Evolutionary conservation across 148 eudicot genomes (phyloP).

Genomic region (Talinum fruticosum): DNA sequence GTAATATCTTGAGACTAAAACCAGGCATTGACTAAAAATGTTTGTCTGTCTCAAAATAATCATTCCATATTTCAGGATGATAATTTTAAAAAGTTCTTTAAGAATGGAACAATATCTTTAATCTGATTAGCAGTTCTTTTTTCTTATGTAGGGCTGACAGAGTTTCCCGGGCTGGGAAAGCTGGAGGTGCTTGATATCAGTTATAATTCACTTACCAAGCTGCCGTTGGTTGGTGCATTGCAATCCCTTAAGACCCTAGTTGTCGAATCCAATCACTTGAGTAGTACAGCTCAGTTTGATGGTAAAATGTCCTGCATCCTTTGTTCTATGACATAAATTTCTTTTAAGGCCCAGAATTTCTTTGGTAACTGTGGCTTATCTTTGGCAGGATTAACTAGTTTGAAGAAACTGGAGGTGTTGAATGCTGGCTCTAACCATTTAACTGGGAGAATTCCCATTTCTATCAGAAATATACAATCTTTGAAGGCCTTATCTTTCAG

Average conservation of each 20-base stretch:
- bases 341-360: neutral
- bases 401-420: slow-evolving; percentile 9
- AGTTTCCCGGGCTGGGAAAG: slow-evolving; percentile 3
- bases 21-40: too few species aligned
- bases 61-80: too few species aligned
- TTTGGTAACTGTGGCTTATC: neutral
- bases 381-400: neutral
- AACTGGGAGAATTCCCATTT: slow-evolving; percentile 1
- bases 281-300: neutral
- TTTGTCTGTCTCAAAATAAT: too few species aligned
- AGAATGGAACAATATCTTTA: neutral
- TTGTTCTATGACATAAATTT: neutral
- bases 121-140: neutral
- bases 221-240: neutral
- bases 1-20: too few species aligned
- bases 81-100: too few species aligned
- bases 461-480: neutral
- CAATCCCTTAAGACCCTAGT: neutral
- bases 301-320: neutral
- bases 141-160: neutral
- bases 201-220: neutral
- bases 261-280: neutral
- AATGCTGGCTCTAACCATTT: neutral
- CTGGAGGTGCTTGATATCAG: slow-evolving; percentile 17
- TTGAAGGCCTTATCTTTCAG: slow-evolving; percentile 1